These are phyloP conservation scores for Solanum clarkiae DNA, from an alignment of 257 asterid species.

Conservation along the genomic window DNA sequence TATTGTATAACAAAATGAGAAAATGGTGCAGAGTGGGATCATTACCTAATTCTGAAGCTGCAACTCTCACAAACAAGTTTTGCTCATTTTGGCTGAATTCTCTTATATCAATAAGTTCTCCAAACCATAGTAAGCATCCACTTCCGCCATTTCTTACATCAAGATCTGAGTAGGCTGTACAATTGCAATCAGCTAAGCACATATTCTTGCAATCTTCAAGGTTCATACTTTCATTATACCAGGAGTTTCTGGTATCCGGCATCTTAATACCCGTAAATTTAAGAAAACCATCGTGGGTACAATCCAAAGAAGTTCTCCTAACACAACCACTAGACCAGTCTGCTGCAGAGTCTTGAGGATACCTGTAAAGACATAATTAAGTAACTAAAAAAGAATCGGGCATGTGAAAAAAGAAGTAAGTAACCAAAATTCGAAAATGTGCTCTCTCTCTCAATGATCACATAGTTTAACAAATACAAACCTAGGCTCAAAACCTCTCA, in stretches of 20 bases:
- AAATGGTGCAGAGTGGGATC: background rate
- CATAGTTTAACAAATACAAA: background rate
- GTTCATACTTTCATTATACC: slow-evolving; percentile 7
- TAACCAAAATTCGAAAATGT: background rate
- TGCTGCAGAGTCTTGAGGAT: slow-evolving; percentile 9
- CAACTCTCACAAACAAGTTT: background rate
- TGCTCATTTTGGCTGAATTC: background rate
- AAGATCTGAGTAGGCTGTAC: slow-evolving; percentile 9
- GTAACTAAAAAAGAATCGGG: background rate
- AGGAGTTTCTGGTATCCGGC: slow-evolving; percentile 8
- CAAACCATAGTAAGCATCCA: slow-evolving; percentile 14
- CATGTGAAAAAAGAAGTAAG: background rate
- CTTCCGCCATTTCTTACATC: background rate
- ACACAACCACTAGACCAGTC: slow-evolving; percentile 25
- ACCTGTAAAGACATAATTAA: background rate
- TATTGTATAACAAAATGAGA: background rate
- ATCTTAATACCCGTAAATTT: slow-evolving; percentile 8
- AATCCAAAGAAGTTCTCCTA: slow-evolving; percentile 8
- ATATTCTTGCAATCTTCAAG: slow-evolving; percentile 10
- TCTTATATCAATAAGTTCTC: slow-evolving; percentile 3
- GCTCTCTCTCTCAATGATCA: background rate
- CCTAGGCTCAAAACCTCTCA: slow-evolving; percentile 11
- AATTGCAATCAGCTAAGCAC: slow-evolving; percentile 2
- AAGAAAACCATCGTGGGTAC: slow-evolving; percentile 14
- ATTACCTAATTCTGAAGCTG: slow-evolving; percentile 4